These are phyloP conservation scores for Hymenoscyphus fructigenus DNA, from an alignment of 2,329 filamentous ascomycete genomes.

Conservation along the genomic window DNA sequence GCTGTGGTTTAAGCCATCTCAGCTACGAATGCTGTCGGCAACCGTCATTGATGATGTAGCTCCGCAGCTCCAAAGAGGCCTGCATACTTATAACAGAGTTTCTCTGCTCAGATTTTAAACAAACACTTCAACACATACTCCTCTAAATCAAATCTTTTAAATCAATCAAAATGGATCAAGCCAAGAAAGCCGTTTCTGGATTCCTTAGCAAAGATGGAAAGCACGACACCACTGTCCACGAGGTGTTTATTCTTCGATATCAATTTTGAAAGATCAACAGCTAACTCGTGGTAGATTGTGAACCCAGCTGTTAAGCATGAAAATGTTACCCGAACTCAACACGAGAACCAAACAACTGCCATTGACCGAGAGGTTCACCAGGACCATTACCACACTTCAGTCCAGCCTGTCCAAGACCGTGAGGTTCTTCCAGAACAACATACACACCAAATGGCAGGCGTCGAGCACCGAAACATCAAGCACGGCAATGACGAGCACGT, in stretches of 20 bases:
- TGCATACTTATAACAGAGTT: constrained; percentile 2
- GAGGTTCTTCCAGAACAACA: constrained; percentile 62
- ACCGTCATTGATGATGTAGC: constrained; percentile 32
- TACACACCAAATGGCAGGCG: constrained; percentile 54
- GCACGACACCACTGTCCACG: constrained; percentile 69
- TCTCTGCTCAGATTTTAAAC: neutral
- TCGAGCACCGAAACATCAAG: constrained; percentile 60
- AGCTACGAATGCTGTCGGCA: neutral
- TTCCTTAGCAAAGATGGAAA: constrained; percentile 63
- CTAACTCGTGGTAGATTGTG: constrained; percentile 42
- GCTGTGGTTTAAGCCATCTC: constrained; percentile 7
- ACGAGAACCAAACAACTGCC: constrained; percentile 61
- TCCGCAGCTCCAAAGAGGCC: neutral
- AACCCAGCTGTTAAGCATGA: constrained; percentile 61
- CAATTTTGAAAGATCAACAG: neutral
- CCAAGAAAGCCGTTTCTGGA: constrained; percentile 59
- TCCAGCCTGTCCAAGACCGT: constrained; percentile 61
- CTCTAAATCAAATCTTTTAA: constrained; percentile 7
- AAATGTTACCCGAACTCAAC: constrained; percentile 56
- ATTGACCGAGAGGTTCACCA: constrained; percentile 70
- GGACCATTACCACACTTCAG: constrained; percentile 68
- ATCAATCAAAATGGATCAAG: constrained; percentile 55
- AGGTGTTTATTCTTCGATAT: constrained; percentile 38
- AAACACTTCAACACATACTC: neutral
- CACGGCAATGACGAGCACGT: constrained; percentile 56